Evolutionary conservation across 176 grass and related monocot genomes (phyloP), one percentile per base, ranked within the genome.

Genomic region (Phyllostachys edulis): DNA sequence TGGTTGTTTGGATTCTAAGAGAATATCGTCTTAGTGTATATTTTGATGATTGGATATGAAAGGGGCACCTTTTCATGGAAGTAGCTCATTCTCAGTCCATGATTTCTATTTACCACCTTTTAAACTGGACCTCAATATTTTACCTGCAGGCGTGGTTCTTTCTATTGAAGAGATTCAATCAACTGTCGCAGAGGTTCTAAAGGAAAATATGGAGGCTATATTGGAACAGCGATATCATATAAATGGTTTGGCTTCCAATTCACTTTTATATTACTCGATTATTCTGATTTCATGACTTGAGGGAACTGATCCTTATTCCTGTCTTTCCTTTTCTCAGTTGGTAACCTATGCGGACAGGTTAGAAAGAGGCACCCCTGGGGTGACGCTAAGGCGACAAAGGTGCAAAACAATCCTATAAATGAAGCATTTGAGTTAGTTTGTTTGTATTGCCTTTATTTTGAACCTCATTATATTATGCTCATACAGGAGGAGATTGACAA

Each of bases 301-400:
- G 2, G 66, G 10, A 88, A 63, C 69, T 86, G 73, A 78, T 83
- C 41, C 69, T 69, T 81, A 26, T 52, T 74, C 56, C 29, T 80
- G 8, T 39, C 37, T 24, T 78, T 84, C 49, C 23, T 75, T 80
- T 41, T 70, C 71, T 74, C 74, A 99, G 93, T 99, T 45, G 96
- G 93, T 59, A 94, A 84, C 84, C 83, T 99, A 79, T 99, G 93
- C 13, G 93, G 93, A 54, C 89, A 92, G 77, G 91, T 99, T 54
- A 99, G 93, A 79, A 94, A 94, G 93, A 78, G 27, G 46, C 96
- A 96, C 24, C 91, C 96, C 3, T 96, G 96, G 96, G 89, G 89
- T 78, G 96, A 99, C 94, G 93, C 96, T 54, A 99, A 99, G 92
- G 85, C 87, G 0, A 91, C 77, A 47, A 96, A 99, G 96, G 93